Base-by-base conservation (phyloP, 1,284 basidiomycete genomes). In the Grifola frondosa region DNA sequence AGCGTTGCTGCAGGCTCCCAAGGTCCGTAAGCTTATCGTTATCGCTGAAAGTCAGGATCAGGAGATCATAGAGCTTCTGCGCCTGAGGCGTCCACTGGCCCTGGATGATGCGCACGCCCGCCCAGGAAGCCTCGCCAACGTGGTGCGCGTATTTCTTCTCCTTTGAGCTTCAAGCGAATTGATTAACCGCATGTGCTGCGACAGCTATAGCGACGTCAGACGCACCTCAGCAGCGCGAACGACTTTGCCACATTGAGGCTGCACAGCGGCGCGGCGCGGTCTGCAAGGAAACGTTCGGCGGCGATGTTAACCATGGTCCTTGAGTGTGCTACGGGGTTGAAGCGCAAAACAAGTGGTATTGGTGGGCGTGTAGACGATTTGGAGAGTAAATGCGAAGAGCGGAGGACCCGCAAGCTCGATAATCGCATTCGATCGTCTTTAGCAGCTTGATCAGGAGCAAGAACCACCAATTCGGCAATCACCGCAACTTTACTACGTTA, bases 61-160 rank as follows among this genome's bases (percentile, higher is more conserved):
- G 66, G 16, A 88, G 71, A 65, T 88, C 79, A 60, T 84, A 83
- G 38, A 90, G 73, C 57, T 73, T 71, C 53, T 71, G 61, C 8
- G 69, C 79, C 46, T 84, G 73, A 0, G 79, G 70, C 0, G 87
- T 86, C 81, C 84, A 89, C 67, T 91, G 88, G 57, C 75, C 83
- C 68, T 90, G 85, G 47, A 91, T 86, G 63, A 92, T 84, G 33
- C 85, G 75, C 35, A 79, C 86, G 25, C 90, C 89, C 0, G 85
- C 84, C 89, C 90, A 92, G 1, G 81, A 79, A 7, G 87, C 88
- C 53, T 78, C 54, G 9, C 74, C 75, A 13, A 89, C 37, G 56
- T 76, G 81, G 61, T 91, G 86, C 2, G 84, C 77, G 55, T 91
- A 91, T 49, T 82, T 75, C 65, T 86, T 87, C 60, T 91, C 88